Conservation (phyloP, 257 asterid species). For the Solanum etuberosum region DNA sequence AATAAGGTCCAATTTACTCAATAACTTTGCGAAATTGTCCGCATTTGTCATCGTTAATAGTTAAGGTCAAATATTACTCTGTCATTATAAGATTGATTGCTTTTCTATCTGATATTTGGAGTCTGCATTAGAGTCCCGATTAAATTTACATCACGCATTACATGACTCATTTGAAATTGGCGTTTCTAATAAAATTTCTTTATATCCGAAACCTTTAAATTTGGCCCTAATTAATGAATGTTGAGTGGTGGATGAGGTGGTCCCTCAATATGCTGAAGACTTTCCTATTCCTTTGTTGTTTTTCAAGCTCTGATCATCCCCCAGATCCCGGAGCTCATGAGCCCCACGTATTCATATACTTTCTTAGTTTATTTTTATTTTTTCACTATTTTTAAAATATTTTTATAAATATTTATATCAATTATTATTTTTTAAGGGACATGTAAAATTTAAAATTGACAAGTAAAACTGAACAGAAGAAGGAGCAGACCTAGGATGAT, state of each 20-base stretch:
- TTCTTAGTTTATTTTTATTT: background rate
- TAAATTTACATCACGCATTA: background rate
- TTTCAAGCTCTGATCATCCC: background rate
- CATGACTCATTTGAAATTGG: too few species aligned
- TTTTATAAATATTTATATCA: too few species aligned
- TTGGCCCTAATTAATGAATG: background rate
- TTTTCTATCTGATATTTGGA: background rate
- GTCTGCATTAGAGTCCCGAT: fast-evolving
- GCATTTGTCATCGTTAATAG: background rate
- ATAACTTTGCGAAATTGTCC: background rate
- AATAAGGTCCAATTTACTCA: background rate
- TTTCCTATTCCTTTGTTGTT: background rate
- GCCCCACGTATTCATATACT: too few species aligned
- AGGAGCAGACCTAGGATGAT: background rate
- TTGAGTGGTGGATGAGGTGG: background rate
- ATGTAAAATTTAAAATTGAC: background rate
- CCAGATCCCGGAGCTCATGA: background rate
- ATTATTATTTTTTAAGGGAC: background rate
- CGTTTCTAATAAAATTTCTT: too few species aligned
- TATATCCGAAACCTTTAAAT: background rate
- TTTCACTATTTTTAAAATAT: background rate
- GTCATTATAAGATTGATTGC: background rate
- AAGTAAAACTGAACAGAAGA: background rate
- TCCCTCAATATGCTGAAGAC: background rate
- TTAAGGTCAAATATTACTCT: background rate